Conservation (phyloP, 164 flowering plant species). For the Warburgia ugandensis region DNA sequence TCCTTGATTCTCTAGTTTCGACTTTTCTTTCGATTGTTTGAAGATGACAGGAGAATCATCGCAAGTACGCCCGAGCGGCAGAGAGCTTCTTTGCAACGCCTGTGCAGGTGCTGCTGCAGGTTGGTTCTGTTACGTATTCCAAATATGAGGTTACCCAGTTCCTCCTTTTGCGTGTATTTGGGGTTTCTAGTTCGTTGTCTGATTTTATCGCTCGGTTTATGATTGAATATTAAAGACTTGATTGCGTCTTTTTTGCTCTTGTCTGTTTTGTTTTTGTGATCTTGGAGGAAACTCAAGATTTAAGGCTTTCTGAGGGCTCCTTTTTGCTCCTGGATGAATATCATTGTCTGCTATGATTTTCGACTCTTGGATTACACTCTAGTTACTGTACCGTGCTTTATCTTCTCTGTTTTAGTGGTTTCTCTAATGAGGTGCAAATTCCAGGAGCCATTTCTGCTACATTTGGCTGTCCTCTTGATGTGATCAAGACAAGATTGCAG, state of each 20-base stretch:
- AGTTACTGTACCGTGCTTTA: background rate
- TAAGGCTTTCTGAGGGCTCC: background rate
- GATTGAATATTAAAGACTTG: no score
- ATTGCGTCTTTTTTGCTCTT: no score
- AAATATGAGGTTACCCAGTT: background rate
- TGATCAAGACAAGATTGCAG: slow-evolving; percentile 86
- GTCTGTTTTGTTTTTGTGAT: no score
- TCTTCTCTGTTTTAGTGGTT: background rate
- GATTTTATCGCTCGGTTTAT: no score
- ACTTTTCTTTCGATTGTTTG: no score
- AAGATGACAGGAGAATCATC: slow-evolving; percentile 21
- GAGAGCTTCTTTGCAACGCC: slow-evolving; percentile 42
- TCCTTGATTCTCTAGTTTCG: no score
- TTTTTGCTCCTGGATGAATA: background rate
- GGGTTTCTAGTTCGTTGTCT: background rate
- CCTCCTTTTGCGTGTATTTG: background rate
- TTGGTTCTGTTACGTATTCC: no score
- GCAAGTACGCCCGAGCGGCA: slow-evolving; percentile 21
- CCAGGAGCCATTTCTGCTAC: slow-evolving; percentile 96
- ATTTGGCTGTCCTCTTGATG: slow-evolving; percentile 89
- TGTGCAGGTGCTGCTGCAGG: slow-evolving; percentile 80
- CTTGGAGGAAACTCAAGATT: no score
- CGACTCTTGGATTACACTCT: background rate
- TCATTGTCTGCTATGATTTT: background rate
- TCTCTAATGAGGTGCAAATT: slow-evolving; percentile 7